Conservation (phyloP, 1,139 yeast species). For the Schwanniomyces etchellsii region DNA sequence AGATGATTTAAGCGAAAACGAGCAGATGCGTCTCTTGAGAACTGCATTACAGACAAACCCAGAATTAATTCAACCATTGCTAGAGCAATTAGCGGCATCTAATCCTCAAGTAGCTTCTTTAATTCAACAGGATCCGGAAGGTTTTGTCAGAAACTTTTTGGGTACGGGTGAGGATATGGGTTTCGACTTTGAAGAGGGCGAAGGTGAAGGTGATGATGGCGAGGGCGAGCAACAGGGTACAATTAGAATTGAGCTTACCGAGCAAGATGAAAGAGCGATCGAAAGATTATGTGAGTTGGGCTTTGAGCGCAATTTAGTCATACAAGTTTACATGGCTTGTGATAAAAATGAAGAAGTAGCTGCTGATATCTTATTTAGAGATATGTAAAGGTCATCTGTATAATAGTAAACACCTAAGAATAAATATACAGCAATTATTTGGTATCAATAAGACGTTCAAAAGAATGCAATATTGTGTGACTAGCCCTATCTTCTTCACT, state of each 20-base stretch:
- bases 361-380: constrained; percentile 79
- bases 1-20: constrained; percentile 37
- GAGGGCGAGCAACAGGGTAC: constrained; percentile 38
- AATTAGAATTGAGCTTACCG: constrained; percentile 58
- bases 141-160: constrained; percentile 66
- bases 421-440: constrained; percentile 1
- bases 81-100: constrained; percentile 76
- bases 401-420: constrained; percentile 7
- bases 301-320: constrained; percentile 78
- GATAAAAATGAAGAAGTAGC: constrained; percentile 97
- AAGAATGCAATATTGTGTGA: not conserved
- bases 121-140: constrained; percentile 84
- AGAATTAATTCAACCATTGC: constrained; percentile 76
- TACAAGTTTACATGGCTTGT: constrained; percentile 96
- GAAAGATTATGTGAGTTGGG: constrained; percentile 87
- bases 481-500: too few relatives aligned
- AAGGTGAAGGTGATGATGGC: constrained; percentile 27
- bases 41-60: constrained; percentile 83
- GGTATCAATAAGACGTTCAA: not conserved
- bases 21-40: constrained; percentile 62
- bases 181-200: constrained; percentile 33
- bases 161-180: constrained; percentile 49
- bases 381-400: constrained; percentile 24
- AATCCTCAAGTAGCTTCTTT: constrained; percentile 84
- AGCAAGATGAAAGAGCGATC: constrained; percentile 85